A percentile compares a stretch with the other conserved stretches of the same genome.
Evolutionary conservation across 2,329 filamentous ascomycete genomes (phyloP).

Genomic region (Ophiosphaerella herpotricha): DNA sequence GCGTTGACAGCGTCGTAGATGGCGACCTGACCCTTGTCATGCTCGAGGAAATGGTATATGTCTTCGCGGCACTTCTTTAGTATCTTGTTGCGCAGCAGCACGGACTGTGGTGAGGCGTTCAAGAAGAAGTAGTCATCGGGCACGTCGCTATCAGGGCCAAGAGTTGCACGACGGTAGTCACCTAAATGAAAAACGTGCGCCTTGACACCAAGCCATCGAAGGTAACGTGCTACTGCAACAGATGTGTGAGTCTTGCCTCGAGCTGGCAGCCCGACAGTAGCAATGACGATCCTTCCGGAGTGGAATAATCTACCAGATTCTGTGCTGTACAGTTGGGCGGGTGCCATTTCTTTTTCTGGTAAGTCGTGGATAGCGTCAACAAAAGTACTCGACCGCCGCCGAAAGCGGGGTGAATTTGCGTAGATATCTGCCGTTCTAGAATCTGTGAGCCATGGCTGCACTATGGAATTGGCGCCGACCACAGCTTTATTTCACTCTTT

Average conservation of each 20-base stretch:
- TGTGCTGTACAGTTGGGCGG: conserved; percentile 96
- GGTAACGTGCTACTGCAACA: conserved; percentile 90
- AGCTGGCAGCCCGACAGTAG: conserved; percentile 92
- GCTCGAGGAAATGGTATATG: conserved; percentile 93
- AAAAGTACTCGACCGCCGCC: conserved; percentile 91
- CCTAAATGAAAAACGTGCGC: conserved; percentile 97
- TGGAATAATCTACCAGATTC: conserved; percentile 97
- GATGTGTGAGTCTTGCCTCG: conserved; percentile 98
- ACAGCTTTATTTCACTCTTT: conserved; percentile 8
- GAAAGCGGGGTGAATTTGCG: conserved; percentile 85
- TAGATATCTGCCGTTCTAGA: conserved; percentile 85
- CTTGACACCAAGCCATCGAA: conserved; percentile 97
- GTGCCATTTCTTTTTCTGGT: conserved; percentile 83
- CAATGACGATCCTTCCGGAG: conserved; percentile 94
- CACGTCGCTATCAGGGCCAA: conserved; percentile 80
- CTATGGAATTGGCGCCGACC: conserved; percentile 2
- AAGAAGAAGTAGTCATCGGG: conserved; percentile 98
- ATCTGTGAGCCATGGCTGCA: conserved; percentile 19
- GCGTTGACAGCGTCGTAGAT: conserved; percentile 99
- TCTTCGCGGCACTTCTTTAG: conserved; percentile 96
- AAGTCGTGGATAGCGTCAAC: conserved; percentile 97
- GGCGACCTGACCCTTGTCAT: conserved; percentile 96
- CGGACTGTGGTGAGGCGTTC: conserved; percentile 87
- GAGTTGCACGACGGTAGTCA: conserved; percentile 90
- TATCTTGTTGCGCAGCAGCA: conserved; percentile 95